These are phyloP conservation scores for Wickerhamomyces bovis DNA, from an alignment of 805 yeast species.

Conservation along the genomic window DNA sequence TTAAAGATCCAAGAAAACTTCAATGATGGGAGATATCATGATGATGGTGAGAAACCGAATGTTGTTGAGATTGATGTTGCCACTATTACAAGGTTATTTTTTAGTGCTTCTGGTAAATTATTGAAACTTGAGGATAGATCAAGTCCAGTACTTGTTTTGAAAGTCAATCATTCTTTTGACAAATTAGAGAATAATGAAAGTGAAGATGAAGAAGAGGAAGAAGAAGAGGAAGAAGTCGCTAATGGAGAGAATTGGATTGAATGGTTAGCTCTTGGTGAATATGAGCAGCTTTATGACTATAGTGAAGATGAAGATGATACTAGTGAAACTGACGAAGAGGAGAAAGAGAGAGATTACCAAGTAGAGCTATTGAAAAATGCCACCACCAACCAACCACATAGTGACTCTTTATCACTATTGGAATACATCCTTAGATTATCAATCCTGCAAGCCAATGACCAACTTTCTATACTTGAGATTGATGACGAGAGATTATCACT, in stretches of 20 bases:
- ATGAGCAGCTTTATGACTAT: conserved; percentile 25
- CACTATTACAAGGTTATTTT: conserved; percentile 48
- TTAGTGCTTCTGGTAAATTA: conserved; percentile 63
- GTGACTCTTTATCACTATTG: not conserved
- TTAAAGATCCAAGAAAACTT: conserved; percentile 50
- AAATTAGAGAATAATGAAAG: conserved; percentile 8
- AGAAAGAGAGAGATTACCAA: not conserved
- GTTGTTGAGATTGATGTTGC: conserved; percentile 31
- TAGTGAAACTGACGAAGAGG: conserved; percentile 14
- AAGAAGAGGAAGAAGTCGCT: too few relatives aligned
- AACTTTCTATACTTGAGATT: conserved; percentile 42
- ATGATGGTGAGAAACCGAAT: conserved; percentile 41
- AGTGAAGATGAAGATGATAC: conserved; percentile 16
- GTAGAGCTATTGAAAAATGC: not conserved
- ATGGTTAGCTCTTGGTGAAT: conserved; percentile 50
- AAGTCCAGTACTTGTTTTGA: conserved; percentile 63
- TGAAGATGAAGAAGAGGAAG: conserved; percentile 20
- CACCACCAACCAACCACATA: not conserved
- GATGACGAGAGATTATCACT: conserved; percentile 62
- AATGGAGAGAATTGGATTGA: conserved; percentile 22
- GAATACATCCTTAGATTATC: conserved; percentile 54
- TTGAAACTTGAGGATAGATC: conserved; percentile 55
- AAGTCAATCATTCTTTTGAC: conserved; percentile 28
- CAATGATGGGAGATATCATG: conserved; percentile 59
- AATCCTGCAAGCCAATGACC: conserved; percentile 57